Base-by-base conservation (phyloP, 148 eudicot genomes). In the Rhododendron griersonianum region DNA sequence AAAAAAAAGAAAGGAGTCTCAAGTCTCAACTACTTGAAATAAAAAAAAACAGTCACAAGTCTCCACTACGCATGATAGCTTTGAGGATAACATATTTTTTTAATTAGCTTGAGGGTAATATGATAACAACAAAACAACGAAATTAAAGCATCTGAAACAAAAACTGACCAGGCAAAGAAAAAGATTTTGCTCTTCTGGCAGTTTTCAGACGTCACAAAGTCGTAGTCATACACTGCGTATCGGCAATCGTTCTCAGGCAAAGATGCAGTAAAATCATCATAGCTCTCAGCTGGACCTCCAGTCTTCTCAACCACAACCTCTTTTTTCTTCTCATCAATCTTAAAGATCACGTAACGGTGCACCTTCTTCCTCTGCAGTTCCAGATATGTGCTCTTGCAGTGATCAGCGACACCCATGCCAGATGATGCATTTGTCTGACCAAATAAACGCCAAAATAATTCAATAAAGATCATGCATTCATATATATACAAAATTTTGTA, bases 231-330 rank as follows among this genome's bases (percentile, higher is more conserved):
- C 45, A 94, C 91, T n/a, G 96, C 96, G 83, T 92, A 94, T 87
- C 96, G 92, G 78, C 96, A 94, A 86, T 94, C 96, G 39, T 92
- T 93, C 86, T 94, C 96, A 87, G 96, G 96, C 88, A 94, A 81
- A 69, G 96, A 89, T 76, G 91, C 95, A 82, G 93, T 91, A 88
- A 94, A 94, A 84, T 94, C 96, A 76, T 94, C 96, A 86, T 94
- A 93, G 82, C 88, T 93, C 91, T 93, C 96, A 69, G 91, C 90
- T 48, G 92, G 92, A 69, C 90, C 90, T 85, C 96, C 96, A 55
- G 94, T 93, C 87, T 93, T 94, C 55, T 94, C 96, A n/a, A 94
- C 95, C 61, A 93, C 90, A 25, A 94, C 96, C 90, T 94, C 96
- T 63, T 93, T 91, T 89, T 90, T 94, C 83, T 92, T 90, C 93